Evolutionary conservation across 805 yeast species (phyloP).

Genomic region (Schizosaccharomyces lindneri): DNA sequence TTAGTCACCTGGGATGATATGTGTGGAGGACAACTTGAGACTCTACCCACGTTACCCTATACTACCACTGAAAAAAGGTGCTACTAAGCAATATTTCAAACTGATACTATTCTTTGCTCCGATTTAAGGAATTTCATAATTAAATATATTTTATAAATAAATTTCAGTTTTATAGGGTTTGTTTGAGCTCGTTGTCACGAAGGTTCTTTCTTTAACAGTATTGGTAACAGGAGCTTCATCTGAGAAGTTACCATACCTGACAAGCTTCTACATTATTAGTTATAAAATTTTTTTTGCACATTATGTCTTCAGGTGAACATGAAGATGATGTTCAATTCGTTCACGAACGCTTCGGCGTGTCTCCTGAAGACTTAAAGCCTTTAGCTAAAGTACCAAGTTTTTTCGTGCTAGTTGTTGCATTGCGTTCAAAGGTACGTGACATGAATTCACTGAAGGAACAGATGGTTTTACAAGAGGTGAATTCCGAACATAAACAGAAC

Average conservation of each 20-base stretch:
- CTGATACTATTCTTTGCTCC: no score
- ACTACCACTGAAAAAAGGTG: no score
- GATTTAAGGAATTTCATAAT: no score
- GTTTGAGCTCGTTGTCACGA: no score
- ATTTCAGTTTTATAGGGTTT: no score
- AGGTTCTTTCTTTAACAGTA: no score
- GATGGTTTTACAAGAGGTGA: neutral
- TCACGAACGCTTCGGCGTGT: neutral
- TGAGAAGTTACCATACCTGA: no score
- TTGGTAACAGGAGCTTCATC: no score
- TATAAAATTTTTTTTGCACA: neutral
- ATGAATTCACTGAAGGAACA: neutral
- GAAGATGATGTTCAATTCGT: neutral
- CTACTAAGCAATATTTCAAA: no score
- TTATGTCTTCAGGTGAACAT: neutral
- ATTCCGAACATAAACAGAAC: neutral
- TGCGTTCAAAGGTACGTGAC: neutral
- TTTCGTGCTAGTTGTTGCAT: neutral
- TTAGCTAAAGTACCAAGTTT: neutral
- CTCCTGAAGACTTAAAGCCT: neutral
- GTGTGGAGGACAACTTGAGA: neutral
- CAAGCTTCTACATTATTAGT: no score
- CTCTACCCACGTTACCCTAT: neutral
- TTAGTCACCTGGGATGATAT: neutral
- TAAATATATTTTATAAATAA: no score